phyloP scores from a whole-genome alignment of 805 yeast species.

The Candida alai region DNA sequence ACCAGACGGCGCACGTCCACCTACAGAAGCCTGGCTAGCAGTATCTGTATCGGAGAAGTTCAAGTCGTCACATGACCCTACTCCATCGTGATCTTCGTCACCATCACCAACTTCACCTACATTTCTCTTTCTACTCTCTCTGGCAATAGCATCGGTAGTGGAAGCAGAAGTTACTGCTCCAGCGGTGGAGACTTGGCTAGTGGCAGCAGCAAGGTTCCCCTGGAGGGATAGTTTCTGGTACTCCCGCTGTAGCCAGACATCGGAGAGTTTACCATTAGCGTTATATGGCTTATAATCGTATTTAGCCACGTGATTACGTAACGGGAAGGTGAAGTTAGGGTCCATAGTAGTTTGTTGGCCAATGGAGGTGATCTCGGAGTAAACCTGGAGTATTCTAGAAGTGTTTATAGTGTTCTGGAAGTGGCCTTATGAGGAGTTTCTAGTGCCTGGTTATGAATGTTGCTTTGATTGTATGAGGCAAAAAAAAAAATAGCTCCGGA shows the following conservation, averaged over 20 bases:
- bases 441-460: too few species aligned
- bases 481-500: too few species aligned
- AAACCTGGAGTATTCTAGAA: too few species aligned
- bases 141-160: constrained; percentile 7
- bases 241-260: constrained; percentile 27
- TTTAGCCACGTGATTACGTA: constrained; percentile 23
- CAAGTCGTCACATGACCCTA: constrained; percentile 29
- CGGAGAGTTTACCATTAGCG: constrained; percentile 29
- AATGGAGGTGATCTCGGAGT: too few species aligned
- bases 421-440: too few species aligned
- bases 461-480: too few species aligned
- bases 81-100: constrained; percentile 12
- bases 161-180: constrained; percentile 10
- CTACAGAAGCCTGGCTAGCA: constrained; percentile 17
- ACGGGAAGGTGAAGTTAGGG: constrained; percentile 21
- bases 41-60: constrained; percentile 32
- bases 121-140: constrained; percentile 26
- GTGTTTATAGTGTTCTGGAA: too few species aligned
- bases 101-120: constrained; percentile 13
- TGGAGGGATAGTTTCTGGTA: constrained; percentile 23
- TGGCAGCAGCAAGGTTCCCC: neutral
- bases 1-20: constrained; percentile 12
- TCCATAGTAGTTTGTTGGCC: neutral
- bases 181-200: neutral
- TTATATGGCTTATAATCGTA: constrained; percentile 30